Evolutionary conservation across 2,329 filamentous ascomycete species (phyloP), one percentile per base, ranked within the genome.

Genomic region (Aspergillus hortae): DNA sequence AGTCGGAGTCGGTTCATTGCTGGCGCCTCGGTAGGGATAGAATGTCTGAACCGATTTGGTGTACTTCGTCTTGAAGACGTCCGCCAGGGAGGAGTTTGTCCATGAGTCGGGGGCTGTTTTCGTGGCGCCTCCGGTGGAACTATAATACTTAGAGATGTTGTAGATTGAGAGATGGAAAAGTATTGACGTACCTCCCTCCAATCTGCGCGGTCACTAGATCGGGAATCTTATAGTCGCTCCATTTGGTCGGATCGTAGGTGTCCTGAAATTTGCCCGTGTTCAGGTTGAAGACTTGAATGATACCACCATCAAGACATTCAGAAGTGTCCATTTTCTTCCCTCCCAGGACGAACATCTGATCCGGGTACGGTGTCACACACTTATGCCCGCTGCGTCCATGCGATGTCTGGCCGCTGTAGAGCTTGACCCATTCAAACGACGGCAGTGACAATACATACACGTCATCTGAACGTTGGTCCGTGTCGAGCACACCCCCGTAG

Each of bases 401-500:
- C 17, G 32, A 46, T 41, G 30, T 45, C 17, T 46, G 43, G 17
- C 48, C 61, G 32, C n/a, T 57, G 52, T 68, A 75, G 7, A 74
- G 58, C 38, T 70, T 67, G 7, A 68, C 68, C 76, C 77, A 78
- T 4, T 56, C 70, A 54, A 78, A 79, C 0, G 75, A 73, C 0
- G 76, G 76, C 1, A 79, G 46, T 1, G 73, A 75, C 1, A 80
- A 65, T 6, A 77, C 67, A 47, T 74, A 76, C 6, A 77, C 61
- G 36, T 79, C 76, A 48, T 80, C 77, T 23, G 62, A 70, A 0
- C 70, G 64, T 6, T 33, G 52, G 3, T 53, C 50, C 0, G 64
- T 69, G 15, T 56, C 56, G 9, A 63, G 53, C 10, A 65, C 57
- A 12, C 62, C 71, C 51, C 76, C 65, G 27, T 65, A 67, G 6